Evolutionary conservation across 164 flowering plant species (phyloP), one percentile per base, ranked within the genome.

Genomic region (Kingdonia uniflora): DNA sequence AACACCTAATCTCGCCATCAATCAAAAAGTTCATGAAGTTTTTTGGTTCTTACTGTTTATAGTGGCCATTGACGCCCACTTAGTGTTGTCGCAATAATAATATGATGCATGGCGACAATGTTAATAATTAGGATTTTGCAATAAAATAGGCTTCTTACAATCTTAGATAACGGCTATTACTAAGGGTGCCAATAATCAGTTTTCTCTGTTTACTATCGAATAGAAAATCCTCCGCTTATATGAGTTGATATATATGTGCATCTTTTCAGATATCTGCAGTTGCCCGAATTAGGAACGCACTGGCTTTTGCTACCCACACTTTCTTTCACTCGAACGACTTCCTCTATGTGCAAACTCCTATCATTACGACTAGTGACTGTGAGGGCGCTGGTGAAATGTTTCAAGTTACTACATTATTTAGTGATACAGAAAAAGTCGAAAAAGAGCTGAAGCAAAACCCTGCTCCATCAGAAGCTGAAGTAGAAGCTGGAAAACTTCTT

Each of bases 361-460:
- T 91, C 38, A 67, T 91, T 57, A 91, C 95, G 33, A 91, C 98
- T 14, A 85, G 96, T 65, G 98, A 85, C 70, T 85, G 98, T 72
- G 96, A 91, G 75, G 96, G 95, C 66, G 97, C 97, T 57, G 98
- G 98, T 57, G 96, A 85, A 68, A 87, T 85, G 96, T 91, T 91
- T 76, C 97, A 91, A 79, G 96, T 81, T 20, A 91, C 98, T 6
- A 87, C 95, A 11, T 63, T 91, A 67, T 65, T 85, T 2, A 87
- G 60, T 45, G 90, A 84, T 19, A 72, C 91, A 11, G 96, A 87
- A 33, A 91, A 73, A 74, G 21, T 74, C 54, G 95, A 84, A 71
- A 82, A 80, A 70, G 96, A 91, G 43, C 72, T 91, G 51, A 71
- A 71, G 20, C 66, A 84, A 58, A 91, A 74, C 53, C 97, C 97